A percentile compares a stretch with the other conserved stretches of the same genome.
Conservation (phyloP, 495 filamentous ascomycete genomes). For the Daldinia loculata region DNA sequence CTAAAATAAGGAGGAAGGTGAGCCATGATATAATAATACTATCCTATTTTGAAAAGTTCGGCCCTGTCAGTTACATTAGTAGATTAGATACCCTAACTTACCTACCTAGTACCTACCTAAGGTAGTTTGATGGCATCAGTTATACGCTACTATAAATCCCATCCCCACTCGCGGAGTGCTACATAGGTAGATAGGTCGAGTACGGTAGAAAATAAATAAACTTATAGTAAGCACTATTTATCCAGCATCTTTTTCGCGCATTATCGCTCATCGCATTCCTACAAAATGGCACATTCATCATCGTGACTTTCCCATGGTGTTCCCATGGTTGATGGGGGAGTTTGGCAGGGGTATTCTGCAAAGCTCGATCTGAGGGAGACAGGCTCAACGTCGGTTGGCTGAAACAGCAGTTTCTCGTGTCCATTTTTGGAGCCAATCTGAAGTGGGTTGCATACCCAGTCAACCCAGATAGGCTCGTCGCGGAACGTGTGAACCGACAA, state of each 20-base stretch:
- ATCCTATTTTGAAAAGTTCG: conserved; percentile 3
- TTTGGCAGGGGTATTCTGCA: conserved; percentile 36
- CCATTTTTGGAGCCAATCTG: conserved; percentile 57
- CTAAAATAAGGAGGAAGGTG: conserved; percentile 17
- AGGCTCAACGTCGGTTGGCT: conserved; percentile 53
- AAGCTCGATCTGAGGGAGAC: conserved; percentile 37
- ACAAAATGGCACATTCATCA: conserved; percentile 26
- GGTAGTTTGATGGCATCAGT: not conserved
- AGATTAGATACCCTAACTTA: not conserved
- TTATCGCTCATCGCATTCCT: conserved; percentile 32
- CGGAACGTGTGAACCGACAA: conserved; percentile 40
- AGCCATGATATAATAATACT: conserved; percentile 34
- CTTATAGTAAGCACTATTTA: conserved; percentile 17
- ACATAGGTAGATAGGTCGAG: not conserved
- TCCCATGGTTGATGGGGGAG: conserved; percentile 31
- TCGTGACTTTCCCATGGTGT: conserved; percentile 35
- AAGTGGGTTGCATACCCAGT: conserved; percentile 39
- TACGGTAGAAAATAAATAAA: conserved; percentile 11
- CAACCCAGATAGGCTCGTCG: conserved; percentile 42
- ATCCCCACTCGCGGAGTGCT: not conserved
- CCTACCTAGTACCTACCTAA: too few relatives aligned
- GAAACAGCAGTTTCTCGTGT: conserved; percentile 63
- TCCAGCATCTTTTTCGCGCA: conserved; percentile 13
- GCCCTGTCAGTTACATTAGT: not conserved
- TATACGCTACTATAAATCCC: not conserved